phyloP scores from a whole-genome alignment of 2,329 filamentous ascomycete species.

The Exophiala sideris region DNA sequence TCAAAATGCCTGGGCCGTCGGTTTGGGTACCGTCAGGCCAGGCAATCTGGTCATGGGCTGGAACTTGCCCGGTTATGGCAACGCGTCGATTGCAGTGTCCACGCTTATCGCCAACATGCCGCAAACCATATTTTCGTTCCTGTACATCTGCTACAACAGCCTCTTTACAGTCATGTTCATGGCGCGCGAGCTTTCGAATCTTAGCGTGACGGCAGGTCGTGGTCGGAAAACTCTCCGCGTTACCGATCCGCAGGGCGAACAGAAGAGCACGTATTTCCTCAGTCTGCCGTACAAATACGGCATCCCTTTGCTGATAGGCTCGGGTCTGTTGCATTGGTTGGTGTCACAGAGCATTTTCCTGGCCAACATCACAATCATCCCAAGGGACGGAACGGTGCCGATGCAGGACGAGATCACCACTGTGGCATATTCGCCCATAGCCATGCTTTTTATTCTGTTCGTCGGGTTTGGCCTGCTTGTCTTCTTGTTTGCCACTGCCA shows the following conservation, averaged over 20 bases:
- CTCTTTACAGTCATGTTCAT: slow-evolving; percentile 47
- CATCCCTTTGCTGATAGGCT: slow-evolving; percentile 37
- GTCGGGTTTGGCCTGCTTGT: slow-evolving; percentile 22
- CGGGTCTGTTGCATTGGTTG: slow-evolving; percentile 47
- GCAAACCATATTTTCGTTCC: slow-evolving; percentile 35
- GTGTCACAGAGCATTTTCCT: slow-evolving; percentile 49
- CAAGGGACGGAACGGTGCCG: slow-evolving; percentile 17
- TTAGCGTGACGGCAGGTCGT: slow-evolving; percentile 37
- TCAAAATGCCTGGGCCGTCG: slow-evolving; percentile 22
- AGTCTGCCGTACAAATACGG: slow-evolving; percentile 46
- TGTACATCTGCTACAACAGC: slow-evolving; percentile 39
- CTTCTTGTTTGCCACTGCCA: slow-evolving; percentile 19
- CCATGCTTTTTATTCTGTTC: slow-evolving; percentile 24
- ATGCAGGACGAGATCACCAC: slow-evolving; percentile 26
- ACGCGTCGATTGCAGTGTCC: slow-evolving; percentile 15
- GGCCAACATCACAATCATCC: slow-evolving; percentile 33
- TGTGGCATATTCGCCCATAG: slow-evolving; percentile 28
- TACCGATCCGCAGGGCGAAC: slow-evolving; percentile 34
- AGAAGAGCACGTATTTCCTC: slow-evolving; percentile 42
- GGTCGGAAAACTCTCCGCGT: slow-evolving; percentile 35
- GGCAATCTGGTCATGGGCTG: slow-evolving; percentile 19
- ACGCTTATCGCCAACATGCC: slow-evolving; percentile 36
- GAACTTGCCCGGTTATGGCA: slow-evolving; percentile 19
- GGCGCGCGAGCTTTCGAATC: slow-evolving; percentile 42
- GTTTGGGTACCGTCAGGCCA: slow-evolving; percentile 15